Percentiles rank a stretch among this genome's conserved stretches.
Evolutionary conservation across 176 grass and related monocot genomes (phyloP).

Genomic region (Aegilops umbellulata): DNA sequence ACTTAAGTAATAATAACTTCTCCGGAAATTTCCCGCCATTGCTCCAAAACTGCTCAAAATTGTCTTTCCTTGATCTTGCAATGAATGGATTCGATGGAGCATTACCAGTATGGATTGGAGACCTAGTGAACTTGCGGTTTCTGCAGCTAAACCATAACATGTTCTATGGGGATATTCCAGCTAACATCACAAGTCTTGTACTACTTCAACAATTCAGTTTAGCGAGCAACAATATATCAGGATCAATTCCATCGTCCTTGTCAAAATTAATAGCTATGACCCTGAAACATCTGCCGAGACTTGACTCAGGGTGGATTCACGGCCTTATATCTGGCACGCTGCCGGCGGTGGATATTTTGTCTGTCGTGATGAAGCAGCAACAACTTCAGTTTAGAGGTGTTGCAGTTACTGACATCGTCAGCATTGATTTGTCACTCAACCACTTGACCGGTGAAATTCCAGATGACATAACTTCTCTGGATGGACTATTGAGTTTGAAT

Average conservation of each 20-base stretch:
- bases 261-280: slow-evolving; percentile 25
- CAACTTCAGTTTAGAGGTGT: background rate
- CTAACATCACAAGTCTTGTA: background rate
- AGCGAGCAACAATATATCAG: slow-evolving; percentile 30
- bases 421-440: background rate
- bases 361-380: slow-evolving; percentile 8
- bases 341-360: background rate
- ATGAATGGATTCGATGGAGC: slow-evolving; percentile 24
- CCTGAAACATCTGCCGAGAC: background rate
- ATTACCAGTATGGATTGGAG: slow-evolving; percentile 39
- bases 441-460: background rate
- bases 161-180: slow-evolving; percentile 33
- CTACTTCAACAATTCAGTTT: slow-evolving; percentile 35
- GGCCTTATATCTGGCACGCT: too few species aligned
- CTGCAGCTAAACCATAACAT: slow-evolving; percentile 32
- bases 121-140: background rate
- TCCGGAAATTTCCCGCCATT: slow-evolving; percentile 27
- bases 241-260: slow-evolving; percentile 20
- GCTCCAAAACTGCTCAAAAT: background rate
- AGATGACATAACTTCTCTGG: background rate
- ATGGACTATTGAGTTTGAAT: background rate
- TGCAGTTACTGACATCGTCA: background rate
- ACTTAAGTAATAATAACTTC: slow-evolving; percentile 34
- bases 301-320: background rate
- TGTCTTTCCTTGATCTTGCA: slow-evolving; percentile 23